A percentile compares a stretch with the other conserved stretches of the same genome.
These are phyloP conservation scores for Pichia occidentalis DNA, from an alignment of 805 yeast genomes.

Conservation along the genomic window DNA sequence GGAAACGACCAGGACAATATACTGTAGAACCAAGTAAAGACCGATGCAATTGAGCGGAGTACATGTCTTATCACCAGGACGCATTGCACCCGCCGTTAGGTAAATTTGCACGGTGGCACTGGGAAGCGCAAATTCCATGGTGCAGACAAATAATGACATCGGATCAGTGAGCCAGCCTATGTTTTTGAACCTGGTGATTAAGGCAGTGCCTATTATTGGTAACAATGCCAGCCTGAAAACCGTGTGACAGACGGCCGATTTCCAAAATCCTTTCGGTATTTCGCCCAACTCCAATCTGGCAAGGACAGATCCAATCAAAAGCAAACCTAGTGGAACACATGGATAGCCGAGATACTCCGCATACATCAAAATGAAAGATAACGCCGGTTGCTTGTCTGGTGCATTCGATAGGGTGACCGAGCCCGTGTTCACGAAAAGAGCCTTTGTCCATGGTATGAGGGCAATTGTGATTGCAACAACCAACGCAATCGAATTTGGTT, in stretches of 20 bases:
- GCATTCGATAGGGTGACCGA: constrained; percentile 28
- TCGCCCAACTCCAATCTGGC: constrained; percentile 41
- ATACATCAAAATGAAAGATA: constrained; percentile 46
- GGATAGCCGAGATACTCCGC: constrained; percentile 45
- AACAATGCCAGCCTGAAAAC: constrained; percentile 36
- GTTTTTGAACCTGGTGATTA: constrained; percentile 38
- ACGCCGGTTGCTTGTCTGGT: constrained; percentile 49
- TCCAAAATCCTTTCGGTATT: constrained; percentile 51
- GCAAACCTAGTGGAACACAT: constrained; percentile 49
- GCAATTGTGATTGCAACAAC: constrained; percentile 41
- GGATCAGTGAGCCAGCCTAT: constrained; percentile 44
- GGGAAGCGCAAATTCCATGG: constrained; percentile 46
- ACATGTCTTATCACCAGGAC: constrained; percentile 38
- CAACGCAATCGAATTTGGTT: constrained; percentile 45
- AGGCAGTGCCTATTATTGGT: constrained; percentile 49
- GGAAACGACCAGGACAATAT: constrained; percentile 37
- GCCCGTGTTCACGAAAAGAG: constrained; percentile 34
- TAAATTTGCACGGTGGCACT: constrained; percentile 56
- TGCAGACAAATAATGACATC: constrained; percentile 37
- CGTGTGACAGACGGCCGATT: constrained; percentile 41
- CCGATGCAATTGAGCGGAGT: constrained; percentile 53
- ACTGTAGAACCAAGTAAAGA: constrained; percentile 43
- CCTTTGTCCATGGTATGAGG: constrained; percentile 49
- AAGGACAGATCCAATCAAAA: constrained; percentile 48
- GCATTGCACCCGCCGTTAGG: constrained; percentile 50